Conservation (phyloP, 768 basidiomycete species). For the Psilocybe subaeruginosa region DNA sequence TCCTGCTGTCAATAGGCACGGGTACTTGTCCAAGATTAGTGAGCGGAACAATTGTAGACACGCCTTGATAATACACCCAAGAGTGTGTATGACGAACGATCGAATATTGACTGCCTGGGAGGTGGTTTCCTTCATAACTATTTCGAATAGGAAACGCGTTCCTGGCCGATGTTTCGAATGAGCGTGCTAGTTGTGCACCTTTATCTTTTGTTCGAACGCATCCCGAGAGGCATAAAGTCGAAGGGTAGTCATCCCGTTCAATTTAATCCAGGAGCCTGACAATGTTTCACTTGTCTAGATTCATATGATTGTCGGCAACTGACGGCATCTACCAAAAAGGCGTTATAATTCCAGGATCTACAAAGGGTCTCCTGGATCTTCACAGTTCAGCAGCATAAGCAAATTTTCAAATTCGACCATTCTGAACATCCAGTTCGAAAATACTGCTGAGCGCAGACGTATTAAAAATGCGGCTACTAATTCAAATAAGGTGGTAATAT, state of each 20-base stretch:
- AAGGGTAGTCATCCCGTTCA: not conserved
- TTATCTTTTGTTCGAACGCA: slow-evolving; percentile 1
- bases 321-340: too few relatives aligned
- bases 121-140: not conserved
- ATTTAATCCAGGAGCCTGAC: too few relatives aligned
- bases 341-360: too few relatives aligned
- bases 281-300: too few relatives aligned
- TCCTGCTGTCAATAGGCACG: not conserved
- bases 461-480: too few relatives aligned
- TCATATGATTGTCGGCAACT: too few relatives aligned
- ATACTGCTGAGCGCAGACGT: too few relatives aligned
- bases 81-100: not conserved
- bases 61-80: not conserved
- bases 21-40: not conserved
- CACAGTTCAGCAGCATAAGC: too few relatives aligned
- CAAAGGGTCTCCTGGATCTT: too few relatives aligned
- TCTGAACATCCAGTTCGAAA: too few relatives aligned
- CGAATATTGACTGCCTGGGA: not conserved
- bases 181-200: not conserved
- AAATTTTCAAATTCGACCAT: too few relatives aligned
- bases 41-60: not conserved
- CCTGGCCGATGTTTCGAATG: not conserved
- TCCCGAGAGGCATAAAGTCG: not conserved
- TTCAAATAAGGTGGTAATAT: too few relatives aligned
- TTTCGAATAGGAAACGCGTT: not conserved